phyloP scores from a whole-genome alignment of 2,329 filamentous ascomycete species.

The Claviceps fusiformis region DNA sequence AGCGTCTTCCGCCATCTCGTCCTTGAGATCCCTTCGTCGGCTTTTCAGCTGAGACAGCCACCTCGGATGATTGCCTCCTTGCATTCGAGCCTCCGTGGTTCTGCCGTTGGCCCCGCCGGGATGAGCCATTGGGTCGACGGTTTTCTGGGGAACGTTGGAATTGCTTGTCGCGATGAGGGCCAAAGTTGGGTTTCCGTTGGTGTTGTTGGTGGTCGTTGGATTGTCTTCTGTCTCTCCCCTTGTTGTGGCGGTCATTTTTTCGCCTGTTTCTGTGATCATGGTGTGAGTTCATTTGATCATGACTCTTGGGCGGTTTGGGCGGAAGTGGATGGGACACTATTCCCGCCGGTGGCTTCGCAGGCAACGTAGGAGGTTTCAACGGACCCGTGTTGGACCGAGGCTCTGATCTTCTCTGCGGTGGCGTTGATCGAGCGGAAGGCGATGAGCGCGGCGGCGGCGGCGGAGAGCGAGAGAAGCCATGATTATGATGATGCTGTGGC shows the following conservation, averaged over 20 bases:
- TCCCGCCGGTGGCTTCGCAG: constrained; percentile 6
- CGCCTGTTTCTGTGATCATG: constrained; percentile 18
- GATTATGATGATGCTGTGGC: constrained; percentile 2
- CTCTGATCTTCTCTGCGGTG: background rate
- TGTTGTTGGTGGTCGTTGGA: constrained; percentile 3
- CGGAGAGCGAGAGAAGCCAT: constrained; percentile 4
- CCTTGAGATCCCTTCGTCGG: background rate
- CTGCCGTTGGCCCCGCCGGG: constrained; percentile 1
- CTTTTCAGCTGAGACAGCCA: background rate
- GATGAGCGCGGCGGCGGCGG: background rate
- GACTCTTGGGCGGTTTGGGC: constrained; percentile 18
- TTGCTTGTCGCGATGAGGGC: background rate
- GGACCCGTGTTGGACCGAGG: background rate
- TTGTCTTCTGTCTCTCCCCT: constrained; percentile 14
- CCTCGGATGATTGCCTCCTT: background rate
- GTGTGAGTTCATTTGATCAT: constrained; percentile 14
- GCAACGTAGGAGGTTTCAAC: constrained; percentile 3
- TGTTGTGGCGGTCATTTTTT: constrained; percentile 19
- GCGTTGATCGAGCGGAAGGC: background rate
- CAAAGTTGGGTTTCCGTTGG: background rate
- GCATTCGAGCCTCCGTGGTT: background rate
- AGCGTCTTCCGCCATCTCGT: background rate
- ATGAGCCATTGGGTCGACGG: background rate
- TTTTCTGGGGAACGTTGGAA: background rate
- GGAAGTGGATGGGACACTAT: constrained; percentile 15